A percentile compares a stretch with the other conserved stretches of the same genome.
phyloP scores from a whole-genome alignment of 176 grass and related monocot genomes.

The Cenchrus fungigraminus region DNA sequence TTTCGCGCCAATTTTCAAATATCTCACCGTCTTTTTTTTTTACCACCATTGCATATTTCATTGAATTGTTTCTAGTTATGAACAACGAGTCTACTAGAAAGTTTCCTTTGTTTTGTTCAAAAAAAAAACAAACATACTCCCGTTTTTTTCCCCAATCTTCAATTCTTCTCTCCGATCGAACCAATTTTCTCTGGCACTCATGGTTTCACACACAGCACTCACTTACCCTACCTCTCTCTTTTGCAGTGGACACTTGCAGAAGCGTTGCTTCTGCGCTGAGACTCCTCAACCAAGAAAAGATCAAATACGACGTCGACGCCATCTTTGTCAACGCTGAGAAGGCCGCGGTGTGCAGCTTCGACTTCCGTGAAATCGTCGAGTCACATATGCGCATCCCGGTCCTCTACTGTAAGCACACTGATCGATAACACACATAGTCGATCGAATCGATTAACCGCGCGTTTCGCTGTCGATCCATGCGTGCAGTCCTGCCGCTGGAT shows the following conservation, averaged over 20 bases:
- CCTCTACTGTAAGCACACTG: constrained; percentile 22
- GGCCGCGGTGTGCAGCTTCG: constrained; percentile 20
- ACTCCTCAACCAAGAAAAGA: background rate
- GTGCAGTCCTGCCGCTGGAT: background rate
- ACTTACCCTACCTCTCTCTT: background rate
- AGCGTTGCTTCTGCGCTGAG: background rate
- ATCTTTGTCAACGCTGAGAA: constrained; percentile 13
- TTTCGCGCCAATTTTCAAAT: constrained; percentile 9
- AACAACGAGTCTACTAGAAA: no score
- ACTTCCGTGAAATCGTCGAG: constrained; percentile 29
- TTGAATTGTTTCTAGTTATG: no score
- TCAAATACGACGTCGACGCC: background rate
- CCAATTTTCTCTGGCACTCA: no score
- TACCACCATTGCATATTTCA: no score
- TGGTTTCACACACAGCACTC: no score
- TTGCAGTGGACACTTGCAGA: constrained; percentile 12
- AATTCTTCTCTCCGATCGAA: no score
- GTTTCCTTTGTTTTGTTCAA: no score
- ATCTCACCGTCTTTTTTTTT: background rate
- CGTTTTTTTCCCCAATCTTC: no score
- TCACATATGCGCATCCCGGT: constrained; percentile 11
- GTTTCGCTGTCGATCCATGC: background rate
- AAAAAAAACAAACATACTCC: no score
- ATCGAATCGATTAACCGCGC: background rate
- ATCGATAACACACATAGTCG: no score